A percentile compares a stretch with the other conserved stretches of the same genome.
Evolutionary conservation across 148 eudicot species (phyloP).

Genomic region (Selenicereus undatus): DNA sequence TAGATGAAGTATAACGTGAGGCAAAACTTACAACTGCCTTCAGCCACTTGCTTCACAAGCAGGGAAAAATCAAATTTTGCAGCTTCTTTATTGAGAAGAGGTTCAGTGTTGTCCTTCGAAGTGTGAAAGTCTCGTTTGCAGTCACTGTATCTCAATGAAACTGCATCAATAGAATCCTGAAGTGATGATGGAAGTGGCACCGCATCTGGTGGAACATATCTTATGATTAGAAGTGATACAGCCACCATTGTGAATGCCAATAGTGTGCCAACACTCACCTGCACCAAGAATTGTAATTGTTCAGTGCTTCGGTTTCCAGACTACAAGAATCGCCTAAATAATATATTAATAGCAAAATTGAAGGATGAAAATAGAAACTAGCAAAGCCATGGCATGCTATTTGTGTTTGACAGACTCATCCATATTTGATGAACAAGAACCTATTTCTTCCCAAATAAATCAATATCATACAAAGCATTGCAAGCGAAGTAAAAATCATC

Average conservation of each 20-base stretch:
- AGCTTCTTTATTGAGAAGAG: conserved; percentile 23
- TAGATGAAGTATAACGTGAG: conserved; percentile 8
- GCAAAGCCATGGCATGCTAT: neutral
- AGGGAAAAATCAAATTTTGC: conserved; percentile 19
- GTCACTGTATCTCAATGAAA: conserved; percentile 26
- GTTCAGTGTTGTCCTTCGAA: conserved; percentile 29
- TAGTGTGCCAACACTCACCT: conserved; percentile 74
- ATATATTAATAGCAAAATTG: neutral
- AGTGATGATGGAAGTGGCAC: conserved; percentile 41
- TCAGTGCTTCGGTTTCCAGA: conserved; percentile 11
- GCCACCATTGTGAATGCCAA: conserved; percentile 61
- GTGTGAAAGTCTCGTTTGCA: conserved; percentile 25
- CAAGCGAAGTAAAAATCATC: too few species aligned
- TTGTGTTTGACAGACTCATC: neutral
- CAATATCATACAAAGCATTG: too few species aligned
- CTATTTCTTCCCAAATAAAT: too few species aligned
- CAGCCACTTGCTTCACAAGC: conserved; percentile 34
- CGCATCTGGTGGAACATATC: conserved; percentile 55
- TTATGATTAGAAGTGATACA: conserved; percentile 43
- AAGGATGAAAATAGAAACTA: neutral
- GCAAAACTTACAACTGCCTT: conserved; percentile 32
- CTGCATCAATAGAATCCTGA: conserved; percentile 35
- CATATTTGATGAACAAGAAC: too few species aligned
- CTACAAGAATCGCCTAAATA: neutral
- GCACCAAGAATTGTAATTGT: conserved; percentile 19